A percentile compares a stretch with the other conserved stretches of the same genome.
Evolutionary conservation across 2,329 filamentous ascomycete genomes (phyloP).

Genomic region (Elsinoe fawcettii): DNA sequence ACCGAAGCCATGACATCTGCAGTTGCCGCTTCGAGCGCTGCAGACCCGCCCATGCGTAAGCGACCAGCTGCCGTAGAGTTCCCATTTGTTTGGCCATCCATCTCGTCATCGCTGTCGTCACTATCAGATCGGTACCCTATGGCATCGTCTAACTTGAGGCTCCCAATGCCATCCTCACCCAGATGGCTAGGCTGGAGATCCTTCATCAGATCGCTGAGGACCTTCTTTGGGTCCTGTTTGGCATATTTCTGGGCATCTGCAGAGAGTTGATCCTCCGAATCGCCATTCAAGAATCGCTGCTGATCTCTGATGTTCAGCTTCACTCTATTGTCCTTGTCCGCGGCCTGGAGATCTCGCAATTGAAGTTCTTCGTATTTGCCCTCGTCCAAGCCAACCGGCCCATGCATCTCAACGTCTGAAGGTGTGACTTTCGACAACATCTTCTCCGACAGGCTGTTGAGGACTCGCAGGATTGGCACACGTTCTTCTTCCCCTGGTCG

Average conservation of each 20-base stretch:
- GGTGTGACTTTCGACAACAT: conserved; percentile 83
- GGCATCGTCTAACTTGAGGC: conserved; percentile 47
- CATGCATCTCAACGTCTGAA: conserved; percentile 61
- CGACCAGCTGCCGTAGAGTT: conserved; percentile 32
- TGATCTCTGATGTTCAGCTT: conserved; percentile 84
- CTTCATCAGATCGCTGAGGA: conserved; percentile 56
- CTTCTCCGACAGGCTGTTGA: conserved; percentile 89
- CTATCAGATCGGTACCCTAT: conserved; percentile 65
- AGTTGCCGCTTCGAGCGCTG: conserved; percentile 57
- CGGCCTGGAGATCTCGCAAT: conserved; percentile 70
- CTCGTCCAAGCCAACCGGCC: conserved; percentile 61
- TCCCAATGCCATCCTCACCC: conserved; percentile 25
- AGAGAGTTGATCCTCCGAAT: conserved; percentile 34
- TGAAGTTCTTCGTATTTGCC: conserved; percentile 66
- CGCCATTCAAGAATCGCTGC: conserved; percentile 64
- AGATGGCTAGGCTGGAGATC: conserved; percentile 49
- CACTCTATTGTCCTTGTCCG: conserved; percentile 67
- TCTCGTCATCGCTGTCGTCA: conserved; percentile 47
- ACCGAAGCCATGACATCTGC: conserved; percentile 60
- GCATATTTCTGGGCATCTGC: conserved; percentile 52
- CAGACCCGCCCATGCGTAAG: conserved; percentile 60
- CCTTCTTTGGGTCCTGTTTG: conserved; percentile 60
- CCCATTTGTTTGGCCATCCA: conserved; percentile 34
- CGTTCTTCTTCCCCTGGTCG: conserved; percentile 64
- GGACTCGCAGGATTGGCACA: conserved; percentile 76